Conservation (phyloP, 2,329 filamentous ascomycete species). For the Gaeumannomyces sp. region DNA sequence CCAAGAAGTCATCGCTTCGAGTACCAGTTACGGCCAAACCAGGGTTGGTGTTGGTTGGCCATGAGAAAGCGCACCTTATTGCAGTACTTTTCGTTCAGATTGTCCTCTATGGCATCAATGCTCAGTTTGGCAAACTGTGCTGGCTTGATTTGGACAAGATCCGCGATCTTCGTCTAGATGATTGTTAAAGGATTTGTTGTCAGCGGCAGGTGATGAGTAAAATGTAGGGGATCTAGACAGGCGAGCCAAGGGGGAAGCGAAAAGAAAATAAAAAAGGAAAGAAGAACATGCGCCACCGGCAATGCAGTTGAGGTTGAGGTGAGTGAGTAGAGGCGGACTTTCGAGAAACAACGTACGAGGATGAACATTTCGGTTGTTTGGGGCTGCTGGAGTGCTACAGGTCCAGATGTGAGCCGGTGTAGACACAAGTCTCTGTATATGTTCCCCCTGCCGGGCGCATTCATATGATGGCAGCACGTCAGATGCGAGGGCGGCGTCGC, state of each 20-base stretch:
- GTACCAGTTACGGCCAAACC: neutral
- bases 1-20: constrained; percentile 3
- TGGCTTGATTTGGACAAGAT: constrained; percentile 88
- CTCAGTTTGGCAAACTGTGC: constrained; percentile 82
- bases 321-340: neutral
- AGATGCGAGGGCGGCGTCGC: neutral
- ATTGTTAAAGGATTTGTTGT: neutral
- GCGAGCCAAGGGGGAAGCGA: neutral
- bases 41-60: neutral
- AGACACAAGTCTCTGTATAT: neutral
- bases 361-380: constrained; percentile 39
- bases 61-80: constrained; percentile 59
- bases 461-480: neutral
- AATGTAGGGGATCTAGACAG: neutral
- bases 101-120: constrained; percentile 83
- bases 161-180: constrained; percentile 78
- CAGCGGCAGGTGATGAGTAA: neutral
- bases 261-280: neutral
- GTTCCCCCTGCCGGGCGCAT: too few relatives aligned
- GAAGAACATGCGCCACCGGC: neutral
- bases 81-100: constrained; percentile 93
- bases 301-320: neutral
- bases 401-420: neutral
- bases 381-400: neutral
- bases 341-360: constrained; percentile 30